Conservation (phyloP, 345 rosid genomes). For the Salix viminalis region DNA sequence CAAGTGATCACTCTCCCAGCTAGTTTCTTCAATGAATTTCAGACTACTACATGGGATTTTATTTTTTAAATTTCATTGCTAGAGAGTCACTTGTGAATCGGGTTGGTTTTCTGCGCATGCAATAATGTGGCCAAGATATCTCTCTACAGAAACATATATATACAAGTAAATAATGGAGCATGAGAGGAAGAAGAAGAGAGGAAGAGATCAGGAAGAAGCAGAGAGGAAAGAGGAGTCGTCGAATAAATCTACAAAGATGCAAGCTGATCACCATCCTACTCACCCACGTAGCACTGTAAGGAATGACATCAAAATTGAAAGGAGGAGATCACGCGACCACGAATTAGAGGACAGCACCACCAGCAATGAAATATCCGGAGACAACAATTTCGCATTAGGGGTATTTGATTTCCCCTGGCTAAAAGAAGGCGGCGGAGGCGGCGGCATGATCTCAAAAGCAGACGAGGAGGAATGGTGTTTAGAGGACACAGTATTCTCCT, state of each 20-base stretch:
- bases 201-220: slow-evolving; percentile 22
- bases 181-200: slow-evolving; percentile 30
- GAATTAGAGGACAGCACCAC: background rate
- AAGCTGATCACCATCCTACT: background rate
- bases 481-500: slow-evolving; percentile 27
- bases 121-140: background rate
- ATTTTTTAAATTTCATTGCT: background rate
- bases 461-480: slow-evolving; percentile 38
- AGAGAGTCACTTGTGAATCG: background rate
- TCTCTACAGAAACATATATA: background rate
- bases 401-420: slow-evolving; percentile 73
- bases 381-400: slow-evolving; percentile 20
- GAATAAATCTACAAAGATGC: slow-evolving; percentile 21
- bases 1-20: background rate
- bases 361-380: background rate
- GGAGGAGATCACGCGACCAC: background rate
- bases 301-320: background rate
- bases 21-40: background rate
- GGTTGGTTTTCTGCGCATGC: too few relatives aligned
- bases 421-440: slow-evolving; percentile 21
- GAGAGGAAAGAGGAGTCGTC: slow-evolving; percentile 11
- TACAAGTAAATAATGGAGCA: slow-evolving; percentile 25
- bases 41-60: background rate
- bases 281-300: background rate
- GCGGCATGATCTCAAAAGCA: slow-evolving; percentile 37